Evolutionary conservation across 495 filamentous ascomycete species (phyloP).

Genomic region (Neurospora sp.): DNA sequence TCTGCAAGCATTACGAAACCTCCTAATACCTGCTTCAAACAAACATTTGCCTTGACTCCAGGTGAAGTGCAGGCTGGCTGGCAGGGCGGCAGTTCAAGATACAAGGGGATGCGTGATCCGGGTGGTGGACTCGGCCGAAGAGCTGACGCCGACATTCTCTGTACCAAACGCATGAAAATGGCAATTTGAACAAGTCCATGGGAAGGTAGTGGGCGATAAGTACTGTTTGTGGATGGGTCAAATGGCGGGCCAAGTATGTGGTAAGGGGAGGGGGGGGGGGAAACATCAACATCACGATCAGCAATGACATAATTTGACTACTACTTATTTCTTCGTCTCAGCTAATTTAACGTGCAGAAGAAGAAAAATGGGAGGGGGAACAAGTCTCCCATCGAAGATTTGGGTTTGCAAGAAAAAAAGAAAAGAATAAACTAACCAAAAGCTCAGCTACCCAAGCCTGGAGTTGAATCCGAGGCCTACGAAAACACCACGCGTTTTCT

Average conservation of each 20-base stretch:
- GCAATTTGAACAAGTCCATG: neutral
- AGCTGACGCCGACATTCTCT: neutral
- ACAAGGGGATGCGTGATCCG: neutral
- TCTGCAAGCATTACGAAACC: neutral
- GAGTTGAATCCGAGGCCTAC: neutral
- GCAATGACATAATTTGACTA: no score
- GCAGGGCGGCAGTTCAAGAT: neutral
- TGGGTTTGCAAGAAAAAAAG: no score
- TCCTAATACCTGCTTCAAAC: neutral
- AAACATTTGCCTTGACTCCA: neutral
- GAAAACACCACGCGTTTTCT: neutral
- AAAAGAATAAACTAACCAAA: neutral
- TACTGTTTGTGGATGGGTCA: neutral
- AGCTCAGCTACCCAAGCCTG: neutral
- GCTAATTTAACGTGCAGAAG: no score
- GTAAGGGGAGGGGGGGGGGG: no score
- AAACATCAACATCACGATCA: no score
- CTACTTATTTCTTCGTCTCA: no score
- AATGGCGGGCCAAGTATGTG: neutral
- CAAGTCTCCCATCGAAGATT: no score
- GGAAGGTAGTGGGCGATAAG: neutral
- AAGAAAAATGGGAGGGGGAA: no score
- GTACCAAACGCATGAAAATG: neutral
- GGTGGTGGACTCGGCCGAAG: neutral
- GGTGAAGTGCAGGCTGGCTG: neutral